Evolutionary conservation across 352 stramenopile genomes (phyloP).

Genomic region (Phytophthora rubi): DNA sequence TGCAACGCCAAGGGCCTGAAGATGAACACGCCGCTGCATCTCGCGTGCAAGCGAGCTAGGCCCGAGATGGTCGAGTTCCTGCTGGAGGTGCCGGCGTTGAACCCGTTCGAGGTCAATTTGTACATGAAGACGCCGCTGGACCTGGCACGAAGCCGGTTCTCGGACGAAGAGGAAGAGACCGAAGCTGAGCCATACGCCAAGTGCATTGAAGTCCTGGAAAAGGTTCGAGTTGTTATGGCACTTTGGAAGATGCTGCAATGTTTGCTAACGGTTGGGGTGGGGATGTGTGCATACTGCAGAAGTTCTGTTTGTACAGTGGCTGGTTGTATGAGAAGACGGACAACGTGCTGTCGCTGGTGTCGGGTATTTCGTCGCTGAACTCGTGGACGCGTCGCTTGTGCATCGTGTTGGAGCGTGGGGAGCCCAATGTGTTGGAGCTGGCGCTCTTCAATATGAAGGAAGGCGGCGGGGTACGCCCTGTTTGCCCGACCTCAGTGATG

Average conservation of each 20-base stretch:
- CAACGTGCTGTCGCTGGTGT: slow-evolving; percentile 67
- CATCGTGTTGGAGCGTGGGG: slow-evolving; percentile 71
- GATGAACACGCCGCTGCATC: slow-evolving; percentile 62
- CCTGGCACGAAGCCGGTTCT: slow-evolving; percentile 43
- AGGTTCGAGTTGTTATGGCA: slow-evolving; percentile 29
- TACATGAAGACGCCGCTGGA: slow-evolving; percentile 57
- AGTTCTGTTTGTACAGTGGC: slow-evolving; percentile 62
- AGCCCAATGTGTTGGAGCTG: slow-evolving; percentile 69
- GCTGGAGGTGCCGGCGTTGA: slow-evolving; percentile 41
- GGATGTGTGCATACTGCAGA: slow-evolving; percentile 28
- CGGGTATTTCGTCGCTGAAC: slow-evolving; percentile 63
- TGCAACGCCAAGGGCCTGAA: slow-evolving; percentile 56
- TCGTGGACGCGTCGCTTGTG: slow-evolving; percentile 72
- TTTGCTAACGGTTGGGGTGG: slow-evolving; percentile 7
- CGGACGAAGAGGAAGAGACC: slow-evolving; percentile 32
- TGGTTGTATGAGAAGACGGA: slow-evolving; percentile 74
- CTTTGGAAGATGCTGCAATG: slow-evolving; percentile 1
- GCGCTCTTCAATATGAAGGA: slow-evolving; percentile 70
- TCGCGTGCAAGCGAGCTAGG: slow-evolving; percentile 55
- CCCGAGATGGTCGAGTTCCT: slow-evolving; percentile 53
- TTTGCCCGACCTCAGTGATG: slow-evolving; percentile 63
- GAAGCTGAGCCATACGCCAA: slow-evolving; percentile 41
- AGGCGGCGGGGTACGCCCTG: slow-evolving; percentile 44
- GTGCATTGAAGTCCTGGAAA: slow-evolving; percentile 66
- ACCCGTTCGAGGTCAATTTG: slow-evolving; percentile 56